Base-by-base conservation (phyloP, 1,284 basidiomycete species). In the Melampsora medusae region DNA sequence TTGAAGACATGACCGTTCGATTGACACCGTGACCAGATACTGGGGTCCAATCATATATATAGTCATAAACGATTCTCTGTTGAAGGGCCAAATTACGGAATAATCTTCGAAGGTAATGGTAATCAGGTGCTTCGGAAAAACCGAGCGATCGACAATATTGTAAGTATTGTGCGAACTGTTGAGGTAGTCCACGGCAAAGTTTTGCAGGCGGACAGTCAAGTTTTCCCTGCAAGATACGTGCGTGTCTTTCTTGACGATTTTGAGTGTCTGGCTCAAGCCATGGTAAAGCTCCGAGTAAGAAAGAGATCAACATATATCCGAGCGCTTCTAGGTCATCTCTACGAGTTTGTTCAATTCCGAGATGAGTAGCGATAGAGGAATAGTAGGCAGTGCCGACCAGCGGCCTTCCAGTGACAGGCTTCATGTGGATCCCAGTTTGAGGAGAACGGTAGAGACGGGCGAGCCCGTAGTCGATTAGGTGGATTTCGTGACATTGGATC, bases 401-500 rank as follows among this genome's bases (percentile, higher is more conserved):
- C 46, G 72, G 62, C 35, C 75, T 69, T 25, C 77, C 72, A 56
- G 74, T 72, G 22, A 35, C 56, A 59, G 74, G 75, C 1, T 33
- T 53, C 66, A 78, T 75, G 59, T 78, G 77, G n/a, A 75, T 53
- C 19, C 75, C 25, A 10, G n/a, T 59, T 12, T 31, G 53, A 60
- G 49, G 46, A 53, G 22, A 65, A 66, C 82, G 80, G 78, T 83
- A 83, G 78, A 82, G 82, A 70, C 82, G 82, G 48, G 82, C 82
- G 38, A 83, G 80, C 74, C 82, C 82, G 77, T 83, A 83, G 77
- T 83, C 82, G 76, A 83, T 82, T 70, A 83, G 81, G 77, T 83
- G 82, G 71, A 83, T 16, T 80, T 53, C 33, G 12, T 65, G 12
- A 10, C 46, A 65, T 25, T 31, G 5, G 17, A 81, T 78, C 81